A percentile compares a stretch with the other conserved stretches of the same genome.
Evolutionary conservation across 768 basidiomycete species (phyloP).

Genomic region (Agaricus sinodeliciosus): DNA sequence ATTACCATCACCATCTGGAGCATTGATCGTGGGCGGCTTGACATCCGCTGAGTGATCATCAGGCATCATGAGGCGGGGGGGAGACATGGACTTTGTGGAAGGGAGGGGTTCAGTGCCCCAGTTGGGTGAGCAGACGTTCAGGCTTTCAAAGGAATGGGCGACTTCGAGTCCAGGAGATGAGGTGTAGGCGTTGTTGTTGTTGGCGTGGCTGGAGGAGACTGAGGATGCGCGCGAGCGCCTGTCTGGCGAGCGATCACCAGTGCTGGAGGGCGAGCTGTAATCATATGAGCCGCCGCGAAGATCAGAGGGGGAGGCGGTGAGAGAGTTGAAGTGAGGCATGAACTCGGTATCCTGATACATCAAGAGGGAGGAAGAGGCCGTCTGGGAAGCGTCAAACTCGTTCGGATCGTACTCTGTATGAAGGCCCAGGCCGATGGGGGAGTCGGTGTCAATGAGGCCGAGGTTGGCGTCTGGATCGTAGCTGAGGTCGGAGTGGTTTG

Average conservation of each 20-base stretch:
- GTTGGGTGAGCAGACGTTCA: conserved; percentile 60
- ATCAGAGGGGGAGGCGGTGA: conserved; percentile 15
- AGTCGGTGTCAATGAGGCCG: conserved; percentile 43
- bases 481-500: conserved; percentile 59
- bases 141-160: conserved; percentile 51
- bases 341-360: conserved; percentile 53
- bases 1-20: conserved; percentile 31
- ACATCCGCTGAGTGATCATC: conserved; percentile 24
- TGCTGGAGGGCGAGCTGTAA: conserved; percentile 59
- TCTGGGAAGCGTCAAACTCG: conserved; percentile 60
- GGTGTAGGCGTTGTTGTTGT: conserved; percentile 27
- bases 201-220: conserved; percentile 49
- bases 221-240: conserved; percentile 60
- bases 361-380: conserved; percentile 35
- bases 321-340: conserved; percentile 25
- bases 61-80: conserved; percentile 51
- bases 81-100: conserved; percentile 56
- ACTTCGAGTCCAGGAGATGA: conserved; percentile 54
- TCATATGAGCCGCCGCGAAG: conserved; percentile 38
- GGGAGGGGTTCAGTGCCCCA: conserved; percentile 48
- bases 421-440: conserved; percentile 23
- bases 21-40: conserved; percentile 31
- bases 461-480: conserved; percentile 40
- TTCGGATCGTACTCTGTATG: conserved; percentile 62
- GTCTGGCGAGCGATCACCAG: conserved; percentile 38